These are phyloP conservation scores for Fusarium hostae DNA, from an alignment of 2,329 filamentous ascomycete species.

Conservation along the genomic window DNA sequence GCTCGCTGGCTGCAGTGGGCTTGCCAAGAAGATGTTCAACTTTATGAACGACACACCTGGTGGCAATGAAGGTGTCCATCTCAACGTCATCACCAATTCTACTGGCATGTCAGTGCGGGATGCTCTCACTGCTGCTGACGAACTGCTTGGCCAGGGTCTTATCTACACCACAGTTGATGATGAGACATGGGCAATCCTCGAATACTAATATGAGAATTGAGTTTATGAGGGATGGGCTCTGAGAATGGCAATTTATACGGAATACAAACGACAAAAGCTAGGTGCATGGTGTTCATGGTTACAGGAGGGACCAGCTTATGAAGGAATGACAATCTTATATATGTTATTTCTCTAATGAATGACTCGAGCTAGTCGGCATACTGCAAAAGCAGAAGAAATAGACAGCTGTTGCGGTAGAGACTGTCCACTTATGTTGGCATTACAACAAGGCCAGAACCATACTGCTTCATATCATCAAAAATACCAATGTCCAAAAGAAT, in stretches of 20 bases:
- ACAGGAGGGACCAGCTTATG: constrained; percentile 37
- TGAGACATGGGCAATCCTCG: constrained; percentile 87
- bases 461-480: constrained; percentile 4
- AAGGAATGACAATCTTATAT: constrained; percentile 43
- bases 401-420: constrained; percentile 35
- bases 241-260: constrained; percentile 5
- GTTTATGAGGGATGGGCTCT: not conserved
- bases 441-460: constrained; percentile 7
- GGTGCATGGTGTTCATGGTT: constrained; percentile 44
- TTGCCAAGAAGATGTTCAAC: constrained; percentile 77
- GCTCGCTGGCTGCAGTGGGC: constrained; percentile 61
- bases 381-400: constrained; percentile 25
- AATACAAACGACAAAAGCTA: constrained; percentile 27
- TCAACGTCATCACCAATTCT: constrained; percentile 77
- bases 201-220: constrained; percentile 60
- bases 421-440: constrained; percentile 15
- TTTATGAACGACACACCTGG: constrained; percentile 74
- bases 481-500: constrained; percentile 9
- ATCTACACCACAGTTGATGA: constrained; percentile 95
- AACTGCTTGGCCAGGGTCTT: constrained; percentile 76
- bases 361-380: constrained; percentile 41
- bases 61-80: constrained; percentile 84
- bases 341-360: constrained; percentile 40
- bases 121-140: constrained; percentile 81
- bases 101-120: constrained; percentile 75